Base-by-base conservation (phyloP, 2,329 filamentous ascomycete species). In the Diplodia seriata region DNA sequence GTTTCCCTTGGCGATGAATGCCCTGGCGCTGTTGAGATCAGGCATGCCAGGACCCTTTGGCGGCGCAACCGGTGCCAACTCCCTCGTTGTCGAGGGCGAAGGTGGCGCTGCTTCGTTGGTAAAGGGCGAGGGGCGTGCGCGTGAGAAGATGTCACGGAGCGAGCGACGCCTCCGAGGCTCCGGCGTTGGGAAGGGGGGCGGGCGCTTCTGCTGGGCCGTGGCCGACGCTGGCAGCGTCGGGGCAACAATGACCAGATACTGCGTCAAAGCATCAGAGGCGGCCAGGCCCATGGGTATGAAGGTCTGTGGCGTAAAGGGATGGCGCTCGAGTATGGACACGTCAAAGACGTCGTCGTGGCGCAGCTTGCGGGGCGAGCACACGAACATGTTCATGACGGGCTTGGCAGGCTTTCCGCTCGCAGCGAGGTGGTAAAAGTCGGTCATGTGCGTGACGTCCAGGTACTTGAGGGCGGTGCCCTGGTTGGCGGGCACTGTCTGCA, bases 231-330 rank as follows among this genome's bases (percentile, higher is more conserved):
- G 83, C 9, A 93, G 80, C 14, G 88, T 92, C 0, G 94, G 94
- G 20, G 94, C 94, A 23, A 98, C 94, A 71, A 98, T 87, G 70
- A 98, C 91, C 31, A 99, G 86, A 77, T 94, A 97, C 26, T 83
- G 80, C 12, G 83, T 82, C 65, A 78, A 74, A 66, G 72, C 72
- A 65, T 84, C 80, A n/a, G 81, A 80, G 12, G 80, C 73, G 1
- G 80, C 82, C 33, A 89, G 73, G 43, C 87, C 86, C 62, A 97
- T 82, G 0, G 95, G 95, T 53, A 92, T 86, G 79, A 99, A 98
- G 0, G 93, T 97, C 81, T 99, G 95, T 1, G 92, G 92, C 1
- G 95, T 98, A 80, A 89, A 98, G 0, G 95, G 94, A 79, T 99
- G 95, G 49, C 95, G 86, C 79, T 99, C 95, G 36, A 98, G 86